Percentiles rank a stretch among this genome's conserved stretches.
Conservation (phyloP, 495 filamentous ascomycete species). For the Podospora conica region DNA sequence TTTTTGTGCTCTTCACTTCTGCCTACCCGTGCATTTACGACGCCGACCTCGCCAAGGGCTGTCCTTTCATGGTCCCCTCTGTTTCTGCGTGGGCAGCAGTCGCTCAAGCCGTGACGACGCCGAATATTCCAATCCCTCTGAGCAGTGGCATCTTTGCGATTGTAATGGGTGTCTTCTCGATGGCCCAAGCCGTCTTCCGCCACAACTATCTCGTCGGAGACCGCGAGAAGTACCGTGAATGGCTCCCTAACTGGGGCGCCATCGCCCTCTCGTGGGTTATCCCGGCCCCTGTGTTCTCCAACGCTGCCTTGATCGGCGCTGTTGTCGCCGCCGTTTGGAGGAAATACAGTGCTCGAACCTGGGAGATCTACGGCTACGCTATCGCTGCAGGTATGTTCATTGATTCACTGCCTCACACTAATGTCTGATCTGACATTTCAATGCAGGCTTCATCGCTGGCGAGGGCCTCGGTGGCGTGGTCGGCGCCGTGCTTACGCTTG, state of each 20-base stretch:
- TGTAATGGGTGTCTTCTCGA: slow-evolving; percentile 46
- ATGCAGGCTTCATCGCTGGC: slow-evolving; percentile 53
- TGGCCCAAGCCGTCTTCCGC: slow-evolving; percentile 48
- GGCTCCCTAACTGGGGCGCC: slow-evolving; percentile 62
- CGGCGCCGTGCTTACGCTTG: slow-evolving; percentile 50
- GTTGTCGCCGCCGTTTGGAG: slow-evolving; percentile 52
- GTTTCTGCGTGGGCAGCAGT: slow-evolving; percentile 61
- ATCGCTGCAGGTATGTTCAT: slow-evolving; percentile 50
- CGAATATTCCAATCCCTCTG: slow-evolving; percentile 49
- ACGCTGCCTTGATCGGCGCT: slow-evolving; percentile 54
- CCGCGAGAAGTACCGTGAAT: slow-evolving; percentile 47
- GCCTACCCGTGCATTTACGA: slow-evolving; percentile 62
- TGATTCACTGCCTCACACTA: not conserved
- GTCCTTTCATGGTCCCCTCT: slow-evolving; percentile 54
- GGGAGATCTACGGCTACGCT: slow-evolving; percentile 59
- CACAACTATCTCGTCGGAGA: slow-evolving; percentile 49
- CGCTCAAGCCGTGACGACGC: slow-evolving; percentile 57
- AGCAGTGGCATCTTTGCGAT: slow-evolving; percentile 52
- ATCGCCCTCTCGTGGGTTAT: slow-evolving; percentile 60
- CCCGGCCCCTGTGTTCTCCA: slow-evolving; percentile 30
- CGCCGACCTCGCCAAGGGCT: slow-evolving; percentile 27
- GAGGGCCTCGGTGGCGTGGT: slow-evolving; percentile 62
- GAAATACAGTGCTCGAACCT: slow-evolving; percentile 48
- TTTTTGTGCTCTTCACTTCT: slow-evolving; percentile 58
- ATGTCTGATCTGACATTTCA: not conserved